These are phyloP conservation scores for Ormosia semicastrata DNA, from an alignment of 306 rosid species.

Conservation along the genomic window DNA sequence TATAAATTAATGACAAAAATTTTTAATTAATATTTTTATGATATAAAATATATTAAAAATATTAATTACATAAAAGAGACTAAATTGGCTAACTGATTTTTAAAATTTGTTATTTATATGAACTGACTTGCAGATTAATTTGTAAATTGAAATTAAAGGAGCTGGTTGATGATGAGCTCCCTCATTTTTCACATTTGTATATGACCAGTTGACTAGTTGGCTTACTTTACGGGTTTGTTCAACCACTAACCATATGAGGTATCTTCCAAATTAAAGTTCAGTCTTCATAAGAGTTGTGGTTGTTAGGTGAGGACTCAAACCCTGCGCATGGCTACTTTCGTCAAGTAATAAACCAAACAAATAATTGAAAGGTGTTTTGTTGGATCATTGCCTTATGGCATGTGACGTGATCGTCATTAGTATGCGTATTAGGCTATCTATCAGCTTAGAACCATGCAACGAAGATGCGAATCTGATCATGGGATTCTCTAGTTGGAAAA, in stretches of 20 bases:
- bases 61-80: too few species aligned
- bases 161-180: background rate
- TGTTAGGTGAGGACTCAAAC: background rate
- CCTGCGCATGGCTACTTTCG: background rate
- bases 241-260: background rate
- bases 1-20: too few species aligned
- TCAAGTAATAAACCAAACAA: background rate
- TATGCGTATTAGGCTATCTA: background rate
- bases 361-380: background rate
- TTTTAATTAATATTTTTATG: too few species aligned
- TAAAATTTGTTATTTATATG: too few species aligned
- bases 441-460: background rate
- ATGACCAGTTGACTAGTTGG: background rate
- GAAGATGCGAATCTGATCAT: background rate
- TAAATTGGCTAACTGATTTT: too few species aligned
- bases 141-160: too few species aligned
- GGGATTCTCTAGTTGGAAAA: background rate
- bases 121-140: too few species aligned
- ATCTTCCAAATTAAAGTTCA: background rate
- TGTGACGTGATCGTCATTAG: background rate
- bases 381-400: background rate
- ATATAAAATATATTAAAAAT: too few species aligned
- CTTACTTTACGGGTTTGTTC: background rate
- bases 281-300: background rate
- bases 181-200: background rate